phyloP scores from a whole-genome alignment of 257 asterid species.

The Coffea canephora region DNA sequence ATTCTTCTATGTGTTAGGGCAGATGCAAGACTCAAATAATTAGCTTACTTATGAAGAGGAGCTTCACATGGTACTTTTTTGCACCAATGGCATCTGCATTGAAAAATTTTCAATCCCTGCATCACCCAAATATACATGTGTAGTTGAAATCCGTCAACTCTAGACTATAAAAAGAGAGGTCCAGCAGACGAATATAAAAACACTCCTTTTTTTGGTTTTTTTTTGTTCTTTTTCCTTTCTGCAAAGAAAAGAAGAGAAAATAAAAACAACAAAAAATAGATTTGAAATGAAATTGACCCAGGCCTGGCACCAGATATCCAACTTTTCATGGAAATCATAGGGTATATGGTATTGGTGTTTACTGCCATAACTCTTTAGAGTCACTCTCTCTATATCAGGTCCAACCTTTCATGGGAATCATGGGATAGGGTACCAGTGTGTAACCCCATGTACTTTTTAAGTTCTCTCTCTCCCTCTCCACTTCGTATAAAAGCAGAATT shows the following conservation, averaged over 20 bases:
- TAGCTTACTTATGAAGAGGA: slow-evolving; percentile 72
- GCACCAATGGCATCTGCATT: slow-evolving; percentile 63
- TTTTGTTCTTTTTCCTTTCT: background rate
- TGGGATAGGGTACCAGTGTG: too few relatives aligned
- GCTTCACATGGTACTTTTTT: slow-evolving; percentile 60
- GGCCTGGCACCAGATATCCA: background rate
- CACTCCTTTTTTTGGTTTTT: background rate
- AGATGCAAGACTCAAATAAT: slow-evolving; percentile 51
- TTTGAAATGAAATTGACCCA: background rate
- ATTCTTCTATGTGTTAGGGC: slow-evolving; percentile 28
- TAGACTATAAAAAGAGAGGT: slow-evolving; percentile 23
- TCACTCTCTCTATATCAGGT: too few relatives aligned
- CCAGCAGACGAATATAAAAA: background rate
- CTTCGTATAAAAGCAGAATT: too few relatives aligned
- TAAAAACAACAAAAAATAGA: slow-evolving; percentile 7
- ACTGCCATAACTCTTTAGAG: too few relatives aligned
- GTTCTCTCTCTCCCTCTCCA: too few relatives aligned
- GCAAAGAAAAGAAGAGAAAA: background rate
- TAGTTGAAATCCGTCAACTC: slow-evolving; percentile 50
- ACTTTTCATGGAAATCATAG: background rate
- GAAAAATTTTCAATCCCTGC: slow-evolving; percentile 68
- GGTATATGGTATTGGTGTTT: too few relatives aligned
- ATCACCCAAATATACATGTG: slow-evolving; percentile 71
- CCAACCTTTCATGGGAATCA: too few relatives aligned
- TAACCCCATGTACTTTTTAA: too few relatives aligned